Base-by-base conservation (phyloP, 192 early-diverging fungal genomes). In the Coemansia sp. region DNA sequence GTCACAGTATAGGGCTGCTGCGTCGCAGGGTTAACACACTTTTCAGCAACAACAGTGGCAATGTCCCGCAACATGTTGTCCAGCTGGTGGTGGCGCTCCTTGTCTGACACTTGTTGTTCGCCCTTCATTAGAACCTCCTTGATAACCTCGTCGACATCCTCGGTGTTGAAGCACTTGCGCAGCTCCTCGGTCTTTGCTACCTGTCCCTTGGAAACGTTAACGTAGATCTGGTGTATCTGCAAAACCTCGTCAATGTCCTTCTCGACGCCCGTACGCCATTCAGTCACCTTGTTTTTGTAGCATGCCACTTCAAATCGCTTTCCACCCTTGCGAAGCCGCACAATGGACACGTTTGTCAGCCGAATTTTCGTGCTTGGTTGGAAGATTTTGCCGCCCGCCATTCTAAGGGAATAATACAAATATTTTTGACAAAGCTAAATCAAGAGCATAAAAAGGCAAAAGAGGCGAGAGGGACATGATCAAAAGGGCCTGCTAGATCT, bases 251-350 rank as follows among this genome's bases (percentile, higher is more conserved):
- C 94, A 19, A 99, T 80, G 80, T 99, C 94, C 49, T 93, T 97
- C 73, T 99, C 97, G 47, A 96, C 91, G 49, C 92, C 90, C 23
- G 85, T 94, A 43, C 96, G 86, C 95, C 95, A 98, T 80, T 99
- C 96, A 64, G 93, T 80, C 37, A 97, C 96, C 78, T 99, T 98
- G 87, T 98, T 99, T 76, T 97, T 98, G 85, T 98, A 99, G 78
- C 94, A 97, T 11, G 98, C 98, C 43, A 99, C 88, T 75, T 99
- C 98, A 68, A 98, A 99, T 37, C 98, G 89, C 79, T 96, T 97
- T 43, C 98, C 98, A 33, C 95, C 96, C 82, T 96, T 98, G 70
- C 93, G 92, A 64, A 98, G 84, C 44, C 95, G 92, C 17, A 99
- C 98, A 40, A 98, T 77, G 8, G 96, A 96, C 53, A 99, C 96